Evolutionary conservation across 176 grass and related monocot species (phyloP), one percentile per base, ranked within the genome.

Genomic region (Oryza longistaminata): DNA sequence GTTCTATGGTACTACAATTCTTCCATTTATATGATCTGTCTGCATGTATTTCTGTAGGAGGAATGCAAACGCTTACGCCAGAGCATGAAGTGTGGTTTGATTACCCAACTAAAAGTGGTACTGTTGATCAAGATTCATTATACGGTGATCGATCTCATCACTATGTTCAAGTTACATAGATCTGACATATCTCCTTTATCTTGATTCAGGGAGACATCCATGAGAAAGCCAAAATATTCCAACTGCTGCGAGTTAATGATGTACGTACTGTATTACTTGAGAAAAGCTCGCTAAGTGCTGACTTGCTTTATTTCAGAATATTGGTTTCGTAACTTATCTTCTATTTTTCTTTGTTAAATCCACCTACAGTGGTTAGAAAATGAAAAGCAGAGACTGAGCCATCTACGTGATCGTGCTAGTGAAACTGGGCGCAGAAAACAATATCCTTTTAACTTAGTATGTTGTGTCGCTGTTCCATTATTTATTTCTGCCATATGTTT

Each of bases 361-460:
- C 35, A 76, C 60, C 80, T 84, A 24, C 73, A 99, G 97, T 87
- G 90, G 90, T 78, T 99, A 66, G 93, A 91, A 90, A 99, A 76
- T 92, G 97, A 99, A 83, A 99, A 94, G 77, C 87, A 93, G 68
- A 85, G 91, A 74, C 76, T 99, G 33, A 91, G 88, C 78, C 93
- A 94, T 93, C 88, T 99, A 58, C 90, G 97, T 88, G 97, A 99
- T 71, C 88, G 97, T 91, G 97, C 97, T 83, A 99, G 93, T 94
- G 97, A 99, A 92, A 94, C 92, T 69, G 97, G 93, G 25, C 86
- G 90, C 39, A 89, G 97, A 91, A 99, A 99, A 68, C 84, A 99
- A 99, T 99, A 99, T 99, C 97, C 97, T 99, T 93, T 94, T 81
- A 19, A 66, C 12, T 45, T 75, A 84, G 37, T 73, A 83, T 81